Base-by-base conservation (phyloP, 768 basidiomycete species). In the Tremella fuciformis region DNA sequence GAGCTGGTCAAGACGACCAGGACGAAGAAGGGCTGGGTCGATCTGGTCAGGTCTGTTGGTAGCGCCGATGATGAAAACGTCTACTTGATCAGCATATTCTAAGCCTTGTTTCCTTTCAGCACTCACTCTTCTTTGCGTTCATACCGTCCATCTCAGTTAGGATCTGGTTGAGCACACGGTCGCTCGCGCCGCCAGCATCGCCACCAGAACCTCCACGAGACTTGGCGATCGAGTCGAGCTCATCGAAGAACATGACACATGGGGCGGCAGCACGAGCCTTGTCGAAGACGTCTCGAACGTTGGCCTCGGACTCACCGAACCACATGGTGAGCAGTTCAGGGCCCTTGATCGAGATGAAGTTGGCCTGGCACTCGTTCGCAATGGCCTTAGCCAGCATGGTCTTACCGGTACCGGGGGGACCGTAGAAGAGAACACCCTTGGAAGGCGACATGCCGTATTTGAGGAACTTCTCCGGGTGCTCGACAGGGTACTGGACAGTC, bases 221-320 rank as follows among this genome's bases (percentile, higher is more conserved):
- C 81, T 98, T 98, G 47, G 96, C 96, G 71, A 99, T 98, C 15
- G 94, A 96, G 78, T 99, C 96, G 77, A 99, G 82, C 78, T 99
- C 96, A 71, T 99, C 96, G 80, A 99, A 99, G 89, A 99, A 99
- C 91, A 99, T 96, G 69, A 99, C 96, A 76, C 96, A 98, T 55
- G 96, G 96, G 24, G 96, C 94, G 8, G 96, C 96, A 16, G 96
- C 96, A 67, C 96, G 90, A 26, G 96, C 96, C 80, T 98, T 98
- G 84, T 99, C 96, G 79, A 99, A 99, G 64, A 98, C 91, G 69
- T 98, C 94, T 69, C 96, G 91, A 62, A 99, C 96, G 73, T 99
- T 99, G 65, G 94, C 96, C 81, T 99, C 96, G 6, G 94, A 98
- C 83, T 99, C 96, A 85, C 96, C 96, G 79, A 99, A 98, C 92